Conservation (phyloP, 345 rosid species). For the Lepidium aucheri region DNA sequence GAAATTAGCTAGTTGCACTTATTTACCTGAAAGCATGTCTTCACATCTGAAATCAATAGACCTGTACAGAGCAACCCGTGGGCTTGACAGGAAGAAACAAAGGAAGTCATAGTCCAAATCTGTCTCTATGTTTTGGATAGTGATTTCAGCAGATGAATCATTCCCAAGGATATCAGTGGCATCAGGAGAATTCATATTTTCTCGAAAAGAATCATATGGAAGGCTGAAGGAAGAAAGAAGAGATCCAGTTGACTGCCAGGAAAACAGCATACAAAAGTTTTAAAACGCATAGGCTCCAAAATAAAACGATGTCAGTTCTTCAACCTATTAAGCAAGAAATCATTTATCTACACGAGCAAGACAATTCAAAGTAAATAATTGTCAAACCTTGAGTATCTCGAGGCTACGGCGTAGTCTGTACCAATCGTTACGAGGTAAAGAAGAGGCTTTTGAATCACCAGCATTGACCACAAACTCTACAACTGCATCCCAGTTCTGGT, state of each 20-base stretch:
- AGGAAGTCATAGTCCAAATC: conserved; percentile 77
- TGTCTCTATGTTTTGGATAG: conserved; percentile 34
- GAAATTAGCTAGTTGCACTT: background rate
- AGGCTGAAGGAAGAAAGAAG: conserved; percentile 76
- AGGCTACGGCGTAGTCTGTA: conserved; percentile 84
- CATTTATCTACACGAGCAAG: too few relatives aligned
- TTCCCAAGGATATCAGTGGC: conserved; percentile 19
- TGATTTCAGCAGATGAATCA: conserved; percentile 28
- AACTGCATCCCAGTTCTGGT: conserved; percentile 72
- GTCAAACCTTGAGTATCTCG: conserved; percentile 79
- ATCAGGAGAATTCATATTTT: conserved; percentile 30
- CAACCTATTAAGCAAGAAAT: background rate
- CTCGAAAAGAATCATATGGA: conserved; percentile 74
- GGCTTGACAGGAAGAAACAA: conserved; percentile 81
- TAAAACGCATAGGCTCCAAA: background rate
- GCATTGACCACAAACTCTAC: conserved; percentile 67
- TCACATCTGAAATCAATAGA: conserved; percentile 83
- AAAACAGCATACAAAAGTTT: conserved; percentile 23
- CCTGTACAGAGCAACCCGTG: conserved; percentile 76
- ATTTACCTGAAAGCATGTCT: conserved; percentile 75
- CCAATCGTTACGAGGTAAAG: conserved; percentile 79
- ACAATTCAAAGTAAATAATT: too few relatives aligned
- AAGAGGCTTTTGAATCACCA: conserved; percentile 59
- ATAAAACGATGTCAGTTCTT: background rate
- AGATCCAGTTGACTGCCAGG: conserved; percentile 71